phyloP scores from a whole-genome alignment of 495 filamentous ascomycete species.

The Opeltia flavorubescens region DNA sequence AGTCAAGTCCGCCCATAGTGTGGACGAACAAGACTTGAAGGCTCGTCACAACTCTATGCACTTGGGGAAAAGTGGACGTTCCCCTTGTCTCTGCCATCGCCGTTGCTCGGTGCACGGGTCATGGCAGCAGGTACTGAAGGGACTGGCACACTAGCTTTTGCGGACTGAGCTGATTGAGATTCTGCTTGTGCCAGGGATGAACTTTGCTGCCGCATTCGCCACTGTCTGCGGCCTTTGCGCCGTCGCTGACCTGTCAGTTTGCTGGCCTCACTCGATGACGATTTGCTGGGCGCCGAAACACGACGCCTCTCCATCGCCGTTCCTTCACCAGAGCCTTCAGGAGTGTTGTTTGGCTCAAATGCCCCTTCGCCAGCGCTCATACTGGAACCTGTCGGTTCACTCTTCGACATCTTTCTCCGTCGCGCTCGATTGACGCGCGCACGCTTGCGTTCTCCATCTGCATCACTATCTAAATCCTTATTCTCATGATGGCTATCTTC shows the following conservation, averaged over 20 bases:
- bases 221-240: not conserved
- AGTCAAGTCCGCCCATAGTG: no score
- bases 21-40: no score
- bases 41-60: no score
- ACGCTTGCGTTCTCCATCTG: not conserved
- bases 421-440: conserved; percentile 45
- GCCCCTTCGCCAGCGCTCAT: conserved; percentile 13
- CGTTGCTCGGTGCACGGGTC: not conserved
- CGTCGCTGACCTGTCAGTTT: not conserved
- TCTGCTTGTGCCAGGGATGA: not conserved
- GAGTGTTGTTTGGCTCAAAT: not conserved
- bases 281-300: not conserved
- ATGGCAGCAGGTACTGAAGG: not conserved
- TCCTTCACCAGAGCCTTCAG: not conserved
- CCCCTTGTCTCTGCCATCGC: not conserved
- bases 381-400: conserved; percentile 48
- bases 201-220: not conserved
- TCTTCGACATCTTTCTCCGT: conserved; percentile 47
- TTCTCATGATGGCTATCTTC: no score
- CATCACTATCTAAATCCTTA: not conserved
- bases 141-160: not conserved
- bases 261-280: not conserved
- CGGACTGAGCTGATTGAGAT: not conserved
- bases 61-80: not conserved
- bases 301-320: not conserved